Conservation (phyloP, 495 filamentous ascomycete species). For the Hypomontagnella submonticulosa region DNA sequence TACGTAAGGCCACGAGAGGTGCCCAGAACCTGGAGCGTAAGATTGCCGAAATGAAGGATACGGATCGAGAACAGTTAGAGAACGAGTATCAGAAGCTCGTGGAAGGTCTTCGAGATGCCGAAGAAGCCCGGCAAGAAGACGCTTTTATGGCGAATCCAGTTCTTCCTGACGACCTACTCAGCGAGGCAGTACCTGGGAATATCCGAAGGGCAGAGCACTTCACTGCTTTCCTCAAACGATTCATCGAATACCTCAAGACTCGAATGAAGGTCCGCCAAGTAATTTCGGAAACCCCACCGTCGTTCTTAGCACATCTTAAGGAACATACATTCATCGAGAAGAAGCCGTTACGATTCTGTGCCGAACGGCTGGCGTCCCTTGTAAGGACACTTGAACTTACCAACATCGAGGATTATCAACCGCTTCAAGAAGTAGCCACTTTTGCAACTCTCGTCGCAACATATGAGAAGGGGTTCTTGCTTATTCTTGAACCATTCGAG, state of each 20-base stretch:
- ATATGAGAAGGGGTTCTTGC: constrained; percentile 95
- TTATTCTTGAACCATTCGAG: constrained; percentile 97
- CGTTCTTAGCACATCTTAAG: constrained; percentile 91
- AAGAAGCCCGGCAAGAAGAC: constrained; percentile 90
- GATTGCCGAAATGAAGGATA: constrained; percentile 91
- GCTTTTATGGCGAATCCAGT: constrained; percentile 97
- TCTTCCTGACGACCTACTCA: constrained; percentile 81
- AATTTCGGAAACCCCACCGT: constrained; percentile 94
- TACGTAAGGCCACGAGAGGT: constrained; percentile 87
- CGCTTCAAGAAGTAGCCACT: constrained; percentile 96
- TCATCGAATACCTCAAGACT: constrained; percentile 98
- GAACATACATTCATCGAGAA: constrained; percentile 97
- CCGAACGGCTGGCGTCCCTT: constrained; percentile 92
- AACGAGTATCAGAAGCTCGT: constrained; percentile 96
- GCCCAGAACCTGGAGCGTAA: constrained; percentile 89
- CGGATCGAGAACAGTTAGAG: constrained; percentile 91
- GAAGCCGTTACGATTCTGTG: constrained; percentile 95
- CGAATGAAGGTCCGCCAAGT: constrained; percentile 98
- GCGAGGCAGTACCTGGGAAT: constrained; percentile 96
- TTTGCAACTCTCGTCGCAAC: constrained; percentile 98
- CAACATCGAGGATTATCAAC: constrained; percentile 97
- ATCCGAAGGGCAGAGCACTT: constrained; percentile 98
- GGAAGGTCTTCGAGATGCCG: constrained; percentile 86
- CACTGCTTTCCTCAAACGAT: constrained; percentile 91
- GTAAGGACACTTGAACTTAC: constrained; percentile 95